These are phyloP conservation scores for Aspergillus ibericus DNA, from an alignment of 2,329 filamentous ascomycete genomes.

Conservation along the genomic window DNA sequence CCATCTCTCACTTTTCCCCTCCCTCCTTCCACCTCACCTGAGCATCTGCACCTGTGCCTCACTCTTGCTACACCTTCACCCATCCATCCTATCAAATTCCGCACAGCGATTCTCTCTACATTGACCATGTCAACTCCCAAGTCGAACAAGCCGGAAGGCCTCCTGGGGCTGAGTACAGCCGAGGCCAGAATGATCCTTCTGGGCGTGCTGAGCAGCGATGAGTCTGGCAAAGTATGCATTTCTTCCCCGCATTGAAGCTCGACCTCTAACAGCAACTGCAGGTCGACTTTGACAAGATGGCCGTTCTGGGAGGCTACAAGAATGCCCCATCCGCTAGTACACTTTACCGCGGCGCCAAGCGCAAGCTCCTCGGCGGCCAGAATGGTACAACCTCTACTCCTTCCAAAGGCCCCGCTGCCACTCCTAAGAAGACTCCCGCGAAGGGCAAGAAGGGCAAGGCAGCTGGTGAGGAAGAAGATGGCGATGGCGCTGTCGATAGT, in stretches of 20 bases:
- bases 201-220: slow-evolving; percentile 16
- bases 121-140: slow-evolving; percentile 15
- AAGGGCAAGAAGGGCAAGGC: slow-evolving; percentile 24
- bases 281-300: slow-evolving; percentile 43
- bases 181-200: slow-evolving; percentile 25
- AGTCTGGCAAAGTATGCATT: slow-evolving; percentile 16
- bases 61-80: neutral
- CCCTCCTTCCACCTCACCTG: neutral
- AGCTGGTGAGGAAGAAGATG: slow-evolving; percentile 2
- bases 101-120: neutral
- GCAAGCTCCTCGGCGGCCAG: slow-evolving; percentile 32
- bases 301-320: slow-evolving; percentile 37
- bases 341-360: slow-evolving; percentile 38
- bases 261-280: slow-evolving; percentile 16
- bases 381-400: neutral
- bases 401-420: neutral
- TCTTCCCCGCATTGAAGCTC: neutral
- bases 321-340: slow-evolving; percentile 36
- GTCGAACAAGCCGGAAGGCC: slow-evolving; percentile 17
- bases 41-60: neutral
- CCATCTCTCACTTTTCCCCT: slow-evolving; percentile 7
- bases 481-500: slow-evolving; percentile 2
- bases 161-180: slow-evolving; percentile 15
- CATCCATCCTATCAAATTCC: neutral
- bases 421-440: slow-evolving; percentile 18